Evolutionary conservation across 352 stramenopile genomes (phyloP).

Genomic region (Pythium periplocum): DNA sequence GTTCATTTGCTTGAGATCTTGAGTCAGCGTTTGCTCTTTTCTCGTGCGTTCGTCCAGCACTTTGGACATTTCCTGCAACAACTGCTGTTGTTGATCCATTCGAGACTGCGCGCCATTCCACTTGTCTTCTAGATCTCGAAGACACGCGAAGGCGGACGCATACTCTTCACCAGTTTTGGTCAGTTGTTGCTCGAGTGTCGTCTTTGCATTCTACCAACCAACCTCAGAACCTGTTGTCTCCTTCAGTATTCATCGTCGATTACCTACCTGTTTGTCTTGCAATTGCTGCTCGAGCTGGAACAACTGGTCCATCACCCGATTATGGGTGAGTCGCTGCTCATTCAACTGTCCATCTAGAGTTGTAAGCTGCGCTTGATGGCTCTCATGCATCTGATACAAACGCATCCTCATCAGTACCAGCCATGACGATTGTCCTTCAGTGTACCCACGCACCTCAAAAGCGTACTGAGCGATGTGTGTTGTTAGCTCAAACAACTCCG

Average conservation of each 20-base stretch:
- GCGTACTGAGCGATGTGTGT: constrained; percentile 34
- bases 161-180: constrained; percentile 3
- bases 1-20: constrained; percentile 1
- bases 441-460: constrained; percentile 23
- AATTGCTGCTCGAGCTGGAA: no score
- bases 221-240: background rate
- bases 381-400: no score
- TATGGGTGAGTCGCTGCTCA: no score
- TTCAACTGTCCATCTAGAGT: no score
- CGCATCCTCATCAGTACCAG: no score
- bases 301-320: no score
- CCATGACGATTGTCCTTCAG: background rate
- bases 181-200: constrained; percentile 2
- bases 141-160: constrained; percentile 5
- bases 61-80: constrained; percentile 33
- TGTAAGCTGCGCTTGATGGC: no score
- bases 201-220: constrained; percentile 7
- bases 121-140: constrained; percentile 41
- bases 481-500: constrained; percentile 45
- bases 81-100: constrained; percentile 30
- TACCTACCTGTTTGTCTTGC: no score
- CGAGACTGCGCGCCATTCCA: constrained; percentile 24
- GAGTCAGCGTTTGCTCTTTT: constrained; percentile 1
- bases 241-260: no score
- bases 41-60: constrained; percentile 9